A percentile compares a stretch with the other conserved stretches of the same genome.
phyloP scores from a whole-genome alignment of 345 rosid species.

The Mangifera indica region DNA sequence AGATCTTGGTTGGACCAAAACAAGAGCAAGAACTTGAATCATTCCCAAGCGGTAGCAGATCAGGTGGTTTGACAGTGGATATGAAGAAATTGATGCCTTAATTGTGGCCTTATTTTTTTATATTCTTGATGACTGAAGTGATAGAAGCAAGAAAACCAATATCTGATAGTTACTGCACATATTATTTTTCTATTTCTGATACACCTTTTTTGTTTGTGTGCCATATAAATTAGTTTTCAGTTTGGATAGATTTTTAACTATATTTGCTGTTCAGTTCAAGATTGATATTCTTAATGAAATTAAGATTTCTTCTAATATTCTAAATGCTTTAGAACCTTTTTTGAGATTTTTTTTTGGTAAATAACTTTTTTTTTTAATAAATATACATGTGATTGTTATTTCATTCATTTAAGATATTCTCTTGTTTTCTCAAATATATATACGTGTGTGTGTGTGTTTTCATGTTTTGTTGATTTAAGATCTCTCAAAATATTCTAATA shows the following conservation, averaged over 20 bases:
- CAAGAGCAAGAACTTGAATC: constrained; percentile 96
- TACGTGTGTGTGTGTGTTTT: too few species aligned
- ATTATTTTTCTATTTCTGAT: not conserved
- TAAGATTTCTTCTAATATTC: not conserved
- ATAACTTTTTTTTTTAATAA: not conserved
- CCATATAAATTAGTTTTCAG: not conserved
- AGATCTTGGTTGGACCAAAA: constrained; percentile 65
- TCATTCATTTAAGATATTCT: not conserved
- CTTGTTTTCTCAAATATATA: too few species aligned
- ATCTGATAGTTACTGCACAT: not conserved
- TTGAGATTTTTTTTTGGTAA: too few species aligned
- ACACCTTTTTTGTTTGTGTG: not conserved
- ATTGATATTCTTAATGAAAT: not conserved
- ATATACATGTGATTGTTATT: not conserved
- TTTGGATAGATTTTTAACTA: too few species aligned
- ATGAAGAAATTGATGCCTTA: not conserved
- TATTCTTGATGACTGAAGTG: not conserved
- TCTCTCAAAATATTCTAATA: constrained; percentile 2
- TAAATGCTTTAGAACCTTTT: not conserved
- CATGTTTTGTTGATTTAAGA: not conserved
- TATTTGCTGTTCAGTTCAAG: not conserved
- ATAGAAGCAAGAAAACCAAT: not conserved
- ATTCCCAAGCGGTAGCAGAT: constrained; percentile 60
- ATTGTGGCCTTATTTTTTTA: not conserved
- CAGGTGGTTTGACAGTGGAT: constrained; percentile 51